Percentiles rank a stretch among this genome's conserved stretches.
Conservation (phyloP, 1,284 basidiomycete genomes). For the Rhodotorula sp. region DNA sequence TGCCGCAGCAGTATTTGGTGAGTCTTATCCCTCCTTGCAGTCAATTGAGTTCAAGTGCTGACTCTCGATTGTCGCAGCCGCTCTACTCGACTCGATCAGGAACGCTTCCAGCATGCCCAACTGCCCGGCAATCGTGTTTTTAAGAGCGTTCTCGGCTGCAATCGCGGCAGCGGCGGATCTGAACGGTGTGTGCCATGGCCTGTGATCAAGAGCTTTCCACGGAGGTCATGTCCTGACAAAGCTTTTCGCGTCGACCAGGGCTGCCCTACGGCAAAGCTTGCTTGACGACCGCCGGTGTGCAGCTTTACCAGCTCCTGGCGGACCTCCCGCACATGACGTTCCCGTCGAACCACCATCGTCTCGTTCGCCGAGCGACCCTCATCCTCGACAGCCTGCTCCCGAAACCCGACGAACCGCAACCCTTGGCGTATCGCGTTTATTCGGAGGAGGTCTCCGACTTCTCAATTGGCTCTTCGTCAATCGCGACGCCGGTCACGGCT, state of each 20-base stretch:
- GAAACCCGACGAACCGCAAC: not conserved
- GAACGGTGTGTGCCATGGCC: not conserved
- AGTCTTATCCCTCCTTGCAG: not conserved
- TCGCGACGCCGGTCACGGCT: too few relatives aligned
- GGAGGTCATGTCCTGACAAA: not conserved
- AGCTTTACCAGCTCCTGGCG: not conserved
- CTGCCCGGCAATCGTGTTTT: not conserved
- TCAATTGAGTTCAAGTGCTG: not conserved
- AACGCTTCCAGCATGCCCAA: not conserved
- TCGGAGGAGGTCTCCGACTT: not conserved
- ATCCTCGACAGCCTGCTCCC: constrained; percentile 9
- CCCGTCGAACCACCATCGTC: not conserved
- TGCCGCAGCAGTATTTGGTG: constrained; percentile 1
- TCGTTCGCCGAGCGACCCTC: constrained; percentile 1
- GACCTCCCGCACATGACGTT: not conserved
- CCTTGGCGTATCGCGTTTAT: not conserved
- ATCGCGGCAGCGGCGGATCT: constrained; percentile 6
- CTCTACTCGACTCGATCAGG: not conserved
- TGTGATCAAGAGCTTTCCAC: not conserved
- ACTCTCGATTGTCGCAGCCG: not conserved
- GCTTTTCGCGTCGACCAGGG: not conserved
- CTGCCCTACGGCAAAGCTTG: not conserved
- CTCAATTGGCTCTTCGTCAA: not conserved
- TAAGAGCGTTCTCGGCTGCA: constrained; percentile 1
- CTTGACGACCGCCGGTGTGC: not conserved